Percentiles rank a stretch among this genome's conserved stretches.
These are phyloP conservation scores for Ilyonectria mors-panacis DNA, from an alignment of 2,329 filamentous ascomycete species.

Conservation along the genomic window DNA sequence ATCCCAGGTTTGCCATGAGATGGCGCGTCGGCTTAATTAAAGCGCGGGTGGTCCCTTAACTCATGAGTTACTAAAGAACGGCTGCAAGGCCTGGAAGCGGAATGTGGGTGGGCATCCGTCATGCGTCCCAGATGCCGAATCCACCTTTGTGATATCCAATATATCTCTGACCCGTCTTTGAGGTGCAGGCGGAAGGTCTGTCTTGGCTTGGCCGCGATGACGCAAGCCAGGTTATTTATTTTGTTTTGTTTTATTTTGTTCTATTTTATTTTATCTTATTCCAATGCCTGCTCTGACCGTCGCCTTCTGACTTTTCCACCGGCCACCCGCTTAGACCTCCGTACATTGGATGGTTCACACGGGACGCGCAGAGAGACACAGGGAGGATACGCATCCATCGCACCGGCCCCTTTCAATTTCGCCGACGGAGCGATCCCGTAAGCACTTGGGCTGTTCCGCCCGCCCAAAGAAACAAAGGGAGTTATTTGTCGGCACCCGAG, in stretches of 20 bases:
- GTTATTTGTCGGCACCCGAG: not conserved
- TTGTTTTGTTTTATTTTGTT: not conserved
- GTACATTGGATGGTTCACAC: not conserved
- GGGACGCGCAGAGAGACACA: not conserved
- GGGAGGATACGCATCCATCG: not conserved
- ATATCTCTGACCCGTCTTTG: not conserved
- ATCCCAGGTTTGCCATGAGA: not conserved
- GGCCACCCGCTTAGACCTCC: not conserved
- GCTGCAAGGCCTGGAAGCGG: not conserved
- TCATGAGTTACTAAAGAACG: not conserved
- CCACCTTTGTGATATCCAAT: not conserved
- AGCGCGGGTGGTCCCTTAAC: not conserved
- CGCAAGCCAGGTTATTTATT: not conserved
- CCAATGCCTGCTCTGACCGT: not conserved
- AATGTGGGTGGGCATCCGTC: not conserved
- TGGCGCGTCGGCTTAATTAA: not conserved
- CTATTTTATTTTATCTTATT: not conserved
- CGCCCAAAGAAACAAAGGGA: not conserved
- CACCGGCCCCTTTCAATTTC: not conserved
- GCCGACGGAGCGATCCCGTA: not conserved
- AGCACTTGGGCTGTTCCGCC: not conserved
- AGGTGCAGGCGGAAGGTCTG: not conserved
- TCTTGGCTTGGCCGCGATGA: not conserved
- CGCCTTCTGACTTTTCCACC: not conserved
- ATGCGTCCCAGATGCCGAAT: not conserved